Percentiles rank a stretch among this genome's conserved stretches.
Evolutionary conservation across 2,329 filamentous ascomycete species (phyloP).

Genomic region (Diaporthe destruens): DNA sequence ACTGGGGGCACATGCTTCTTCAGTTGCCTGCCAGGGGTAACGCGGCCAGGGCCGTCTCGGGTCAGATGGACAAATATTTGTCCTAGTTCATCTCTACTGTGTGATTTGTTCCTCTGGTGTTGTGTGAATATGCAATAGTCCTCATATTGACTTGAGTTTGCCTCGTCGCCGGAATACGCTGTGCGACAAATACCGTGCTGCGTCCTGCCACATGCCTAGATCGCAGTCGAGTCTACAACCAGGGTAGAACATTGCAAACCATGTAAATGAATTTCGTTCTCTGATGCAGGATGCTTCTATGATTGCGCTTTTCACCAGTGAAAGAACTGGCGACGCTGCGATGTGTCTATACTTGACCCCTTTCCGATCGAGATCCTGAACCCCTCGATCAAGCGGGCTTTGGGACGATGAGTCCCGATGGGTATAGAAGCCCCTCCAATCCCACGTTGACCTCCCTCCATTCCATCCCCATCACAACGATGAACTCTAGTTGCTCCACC

Average conservation of each 20-base stretch:
- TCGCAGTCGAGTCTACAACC: neutral
- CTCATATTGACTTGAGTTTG: neutral
- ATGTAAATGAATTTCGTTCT: neutral
- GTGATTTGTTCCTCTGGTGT: neutral
- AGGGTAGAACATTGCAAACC: neutral
- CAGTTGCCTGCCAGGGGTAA: conserved; percentile 10
- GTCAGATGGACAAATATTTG: conserved; percentile 22
- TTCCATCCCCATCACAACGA: neutral
- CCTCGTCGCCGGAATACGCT: neutral
- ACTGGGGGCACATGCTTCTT: conserved; percentile 5
- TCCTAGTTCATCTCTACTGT: conserved; percentile 6
- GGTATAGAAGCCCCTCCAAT: conserved; percentile 1
- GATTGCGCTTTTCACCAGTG: conserved; percentile 4
- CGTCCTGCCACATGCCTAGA: neutral
- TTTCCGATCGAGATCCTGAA: neutral
- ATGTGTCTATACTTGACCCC: conserved; percentile 11
- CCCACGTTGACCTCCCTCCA: neutral
- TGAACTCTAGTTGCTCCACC: neutral
- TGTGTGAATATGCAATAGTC: neutral
- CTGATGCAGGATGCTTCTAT: conserved; percentile 7
- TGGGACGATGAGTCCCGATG: neutral
- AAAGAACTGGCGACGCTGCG: conserved; percentile 3
- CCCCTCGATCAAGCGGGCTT: neutral
- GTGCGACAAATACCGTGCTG: neutral
- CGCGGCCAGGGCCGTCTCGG: conserved; percentile 4